Conservation (phyloP, 2,329 filamentous ascomycete genomes). For the Acrocalymma vagum region DNA sequence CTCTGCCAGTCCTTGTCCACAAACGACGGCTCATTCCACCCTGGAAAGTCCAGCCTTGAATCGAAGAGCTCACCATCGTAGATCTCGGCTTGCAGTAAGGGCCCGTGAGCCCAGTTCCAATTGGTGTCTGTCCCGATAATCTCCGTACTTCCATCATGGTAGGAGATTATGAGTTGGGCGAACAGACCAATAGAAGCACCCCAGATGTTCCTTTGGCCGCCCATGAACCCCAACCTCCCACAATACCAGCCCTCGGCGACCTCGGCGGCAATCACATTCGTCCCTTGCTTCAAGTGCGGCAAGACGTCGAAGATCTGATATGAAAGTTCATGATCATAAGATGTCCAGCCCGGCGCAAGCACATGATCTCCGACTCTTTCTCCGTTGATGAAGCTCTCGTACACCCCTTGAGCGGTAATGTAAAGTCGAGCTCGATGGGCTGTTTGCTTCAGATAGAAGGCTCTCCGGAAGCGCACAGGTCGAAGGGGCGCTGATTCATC, state of each 20-base stretch:
- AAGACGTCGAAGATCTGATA: slow-evolving; percentile 64
- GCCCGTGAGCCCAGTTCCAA: slow-evolving; percentile 45
- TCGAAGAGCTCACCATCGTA: slow-evolving; percentile 65
- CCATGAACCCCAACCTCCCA: slow-evolving; percentile 47
- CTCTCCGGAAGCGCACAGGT: slow-evolving; percentile 48
- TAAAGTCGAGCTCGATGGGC: slow-evolving; percentile 11
- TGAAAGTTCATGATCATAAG: slow-evolving; percentile 56
- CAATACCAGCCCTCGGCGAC: slow-evolving; percentile 62
- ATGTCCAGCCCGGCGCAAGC: slow-evolving; percentile 62
- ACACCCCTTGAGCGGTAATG: slow-evolving; percentile 17
- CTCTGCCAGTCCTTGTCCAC: no score
- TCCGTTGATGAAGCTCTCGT: slow-evolving; percentile 17
- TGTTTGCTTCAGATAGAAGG: slow-evolving; percentile 2
- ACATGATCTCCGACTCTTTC: slow-evolving; percentile 11
- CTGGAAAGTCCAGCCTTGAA: slow-evolving; percentile 37
- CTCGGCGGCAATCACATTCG: slow-evolving; percentile 52
- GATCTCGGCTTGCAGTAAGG: slow-evolving; percentile 51
- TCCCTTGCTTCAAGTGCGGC: slow-evolving; percentile 37
- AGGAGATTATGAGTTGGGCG: slow-evolving; percentile 44
- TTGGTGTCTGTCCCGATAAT: slow-evolving; percentile 36
- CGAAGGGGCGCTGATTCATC: no score
- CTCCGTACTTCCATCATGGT: background rate
- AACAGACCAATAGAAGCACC: slow-evolving; percentile 50
- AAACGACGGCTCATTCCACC: slow-evolving; percentile 19
- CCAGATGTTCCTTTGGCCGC: slow-evolving; percentile 44